Evolutionary conservation across 208 protist genomes (phyloP).

Genomic region (Leishmania tarentolae): DNA sequence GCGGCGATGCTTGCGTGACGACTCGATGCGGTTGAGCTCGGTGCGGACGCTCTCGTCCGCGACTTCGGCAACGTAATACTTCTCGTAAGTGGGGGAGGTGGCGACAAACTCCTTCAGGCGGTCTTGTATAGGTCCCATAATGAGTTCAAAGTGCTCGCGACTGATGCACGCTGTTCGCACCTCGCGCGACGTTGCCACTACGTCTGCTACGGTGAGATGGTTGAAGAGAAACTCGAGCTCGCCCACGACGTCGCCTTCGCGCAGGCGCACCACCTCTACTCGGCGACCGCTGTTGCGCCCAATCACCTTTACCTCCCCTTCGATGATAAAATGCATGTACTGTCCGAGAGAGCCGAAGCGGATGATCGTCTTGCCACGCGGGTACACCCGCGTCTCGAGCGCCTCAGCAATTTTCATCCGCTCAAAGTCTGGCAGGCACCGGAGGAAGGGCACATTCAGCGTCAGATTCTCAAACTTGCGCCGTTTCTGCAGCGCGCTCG

Average conservation of each 20-base stretch:
- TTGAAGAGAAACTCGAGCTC: slow-evolving; percentile 92
- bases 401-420: slow-evolving; percentile 88
- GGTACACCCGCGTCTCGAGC: slow-evolving; percentile 64
- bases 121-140: slow-evolving; percentile 81
- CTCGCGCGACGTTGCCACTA: slow-evolving; percentile 61
- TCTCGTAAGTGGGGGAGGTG: slow-evolving; percentile 61
- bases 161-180: slow-evolving; percentile 77
- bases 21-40: slow-evolving; percentile 57
- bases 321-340: slow-evolving; percentile 81
- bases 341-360: slow-evolving; percentile 63
- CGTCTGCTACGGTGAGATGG: slow-evolving; percentile 83
- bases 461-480: slow-evolving; percentile 73
- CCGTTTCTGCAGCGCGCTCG: slow-evolving; percentile 65
- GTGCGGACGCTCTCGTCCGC: slow-evolving; percentile 64
- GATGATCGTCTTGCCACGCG: slow-evolving; percentile 71
- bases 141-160: slow-evolving; percentile 87
- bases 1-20: slow-evolving; percentile 33
- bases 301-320: slow-evolving; percentile 80
- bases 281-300: slow-evolving; percentile 62
- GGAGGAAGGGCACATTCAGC: slow-evolving; percentile 69
- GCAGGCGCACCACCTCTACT: slow-evolving; percentile 69
- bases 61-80: slow-evolving; percentile 60
- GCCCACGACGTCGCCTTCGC: slow-evolving; percentile 77
- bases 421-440: slow-evolving; percentile 80
- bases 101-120: slow-evolving; percentile 82